phyloP scores from a whole-genome alignment of 2,329 filamentous ascomycete species.

The Colletotrichum sp. region DNA sequence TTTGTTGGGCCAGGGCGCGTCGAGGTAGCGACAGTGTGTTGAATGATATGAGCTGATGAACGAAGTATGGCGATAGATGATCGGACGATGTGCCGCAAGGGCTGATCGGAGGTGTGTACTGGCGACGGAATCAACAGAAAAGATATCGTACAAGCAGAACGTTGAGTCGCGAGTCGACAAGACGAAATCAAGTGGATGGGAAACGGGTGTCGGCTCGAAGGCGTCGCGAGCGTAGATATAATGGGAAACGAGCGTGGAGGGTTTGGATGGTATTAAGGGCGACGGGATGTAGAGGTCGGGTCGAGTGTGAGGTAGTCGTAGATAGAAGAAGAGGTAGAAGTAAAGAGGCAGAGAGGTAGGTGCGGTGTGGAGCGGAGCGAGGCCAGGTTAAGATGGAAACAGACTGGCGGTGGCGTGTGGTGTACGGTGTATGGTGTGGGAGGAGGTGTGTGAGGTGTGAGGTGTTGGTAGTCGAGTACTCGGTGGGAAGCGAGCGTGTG shows the following conservation, averaged over 20 bases:
- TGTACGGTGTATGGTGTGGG: not conserved
- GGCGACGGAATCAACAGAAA: not conserved
- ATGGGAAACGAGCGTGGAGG: conserved; percentile 19
- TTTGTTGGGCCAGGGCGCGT: not conserved
- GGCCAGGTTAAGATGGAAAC: conserved; percentile 7
- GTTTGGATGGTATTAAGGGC: conserved; percentile 1
- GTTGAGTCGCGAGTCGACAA: not conserved
- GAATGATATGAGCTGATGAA: not conserved
- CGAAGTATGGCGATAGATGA: not conserved
- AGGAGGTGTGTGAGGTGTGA: not conserved
- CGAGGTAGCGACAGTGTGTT: not conserved
- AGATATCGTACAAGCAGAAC: not conserved
- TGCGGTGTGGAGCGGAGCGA: not conserved
- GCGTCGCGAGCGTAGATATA: not conserved
- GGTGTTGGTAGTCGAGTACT: conserved; percentile 9
- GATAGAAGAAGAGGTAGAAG: not conserved
- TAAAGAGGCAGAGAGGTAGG: not conserved
- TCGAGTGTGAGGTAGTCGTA: not conserved
- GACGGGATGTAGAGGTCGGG: not conserved
- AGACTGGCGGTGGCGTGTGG: not conserved
- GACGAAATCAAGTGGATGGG: not conserved
- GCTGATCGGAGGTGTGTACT: not conserved
- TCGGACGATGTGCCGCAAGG: not conserved
- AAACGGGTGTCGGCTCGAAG: not conserved
- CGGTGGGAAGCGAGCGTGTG: conserved; percentile 17